phyloP scores from a whole-genome alignment of 768 basidiomycete genomes.

The Termitomyces sp. region DNA sequence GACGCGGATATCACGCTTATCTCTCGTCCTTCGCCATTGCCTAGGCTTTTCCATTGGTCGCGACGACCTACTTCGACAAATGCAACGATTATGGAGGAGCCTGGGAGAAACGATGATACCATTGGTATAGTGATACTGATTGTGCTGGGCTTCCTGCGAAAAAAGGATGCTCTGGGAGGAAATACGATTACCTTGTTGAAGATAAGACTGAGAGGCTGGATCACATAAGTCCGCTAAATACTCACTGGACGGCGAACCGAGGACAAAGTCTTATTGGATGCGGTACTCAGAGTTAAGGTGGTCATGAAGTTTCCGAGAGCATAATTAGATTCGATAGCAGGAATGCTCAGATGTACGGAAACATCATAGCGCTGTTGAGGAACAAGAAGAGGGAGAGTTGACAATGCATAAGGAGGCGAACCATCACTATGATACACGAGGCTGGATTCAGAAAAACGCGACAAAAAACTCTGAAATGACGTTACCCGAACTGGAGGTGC shows the following conservation, averaged over 20 bases:
- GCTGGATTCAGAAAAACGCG: background rate
- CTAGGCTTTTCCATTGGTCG: slow-evolving; percentile 72
- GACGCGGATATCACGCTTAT: slow-evolving; percentile 63
- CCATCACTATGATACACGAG: slow-evolving; percentile 51
- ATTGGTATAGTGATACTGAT: slow-evolving; percentile 55
- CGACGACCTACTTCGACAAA: slow-evolving; percentile 69
- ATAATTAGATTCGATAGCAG: slow-evolving; percentile 63
- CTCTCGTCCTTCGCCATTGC: slow-evolving; percentile 71
- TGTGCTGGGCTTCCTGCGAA: slow-evolving; percentile 39
- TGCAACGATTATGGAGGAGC: slow-evolving; percentile 50
- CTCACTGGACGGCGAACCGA: slow-evolving; percentile 66
- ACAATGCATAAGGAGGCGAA: slow-evolving; percentile 58
- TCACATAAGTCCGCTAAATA: slow-evolving; percentile 10
- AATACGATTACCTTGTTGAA: slow-evolving; percentile 57
- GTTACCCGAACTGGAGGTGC: slow-evolving; percentile 79
- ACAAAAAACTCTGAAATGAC: background rate
- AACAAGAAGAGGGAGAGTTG: slow-evolving; percentile 49
- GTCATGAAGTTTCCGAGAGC: slow-evolving; percentile 87
- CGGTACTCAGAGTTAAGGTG: slow-evolving; percentile 55
- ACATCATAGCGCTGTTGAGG: slow-evolving; percentile 74
- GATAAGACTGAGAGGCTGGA: background rate
- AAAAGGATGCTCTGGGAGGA: slow-evolving; percentile 39
- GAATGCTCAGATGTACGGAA: slow-evolving; percentile 63
- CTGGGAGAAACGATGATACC: slow-evolving; percentile 51
- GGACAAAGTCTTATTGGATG: slow-evolving; percentile 62